Evolutionary conservation across 768 basidiomycete genomes (phyloP).

Genomic region (Pulveroboletus sp.): DNA sequence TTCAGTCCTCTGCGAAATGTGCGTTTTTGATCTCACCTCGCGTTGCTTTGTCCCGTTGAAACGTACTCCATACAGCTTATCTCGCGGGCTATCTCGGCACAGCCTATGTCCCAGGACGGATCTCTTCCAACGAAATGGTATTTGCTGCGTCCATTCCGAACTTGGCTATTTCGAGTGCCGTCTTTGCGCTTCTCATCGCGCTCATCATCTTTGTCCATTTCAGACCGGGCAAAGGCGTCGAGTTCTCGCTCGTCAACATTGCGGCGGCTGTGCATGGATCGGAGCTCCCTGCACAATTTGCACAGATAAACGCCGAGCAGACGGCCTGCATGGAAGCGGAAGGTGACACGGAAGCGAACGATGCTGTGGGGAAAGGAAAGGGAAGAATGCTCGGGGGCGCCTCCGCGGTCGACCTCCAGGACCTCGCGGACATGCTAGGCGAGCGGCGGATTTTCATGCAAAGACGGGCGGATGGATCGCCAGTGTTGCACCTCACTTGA

Average conservation of each 20-base stretch:
- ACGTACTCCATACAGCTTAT: slow-evolving; percentile 7
- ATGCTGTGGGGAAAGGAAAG: neutral
- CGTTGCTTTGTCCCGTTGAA: neutral
- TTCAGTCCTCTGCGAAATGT: slow-evolving; percentile 22
- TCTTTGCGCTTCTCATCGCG: slow-evolving; percentile 22
- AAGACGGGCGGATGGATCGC: slow-evolving; percentile 17
- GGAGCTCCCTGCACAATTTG: slow-evolving; percentile 22
- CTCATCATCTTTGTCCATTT: slow-evolving; percentile 24
- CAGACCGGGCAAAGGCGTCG: slow-evolving; percentile 16
- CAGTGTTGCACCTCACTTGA: slow-evolving; percentile 17
- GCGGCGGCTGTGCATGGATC: slow-evolving; percentile 22
- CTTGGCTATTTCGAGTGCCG: slow-evolving; percentile 20
- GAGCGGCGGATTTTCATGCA: slow-evolving; percentile 13
- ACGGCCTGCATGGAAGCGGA: too few relatives aligned
- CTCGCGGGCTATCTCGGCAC: slow-evolving; percentile 22
- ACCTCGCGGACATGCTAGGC: slow-evolving; percentile 7
- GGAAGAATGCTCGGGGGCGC: neutral
- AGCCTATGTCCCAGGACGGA: slow-evolving; percentile 28
- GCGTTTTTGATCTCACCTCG: neutral
- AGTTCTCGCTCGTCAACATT: slow-evolving; percentile 24
- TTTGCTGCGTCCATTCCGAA: slow-evolving; percentile 28
- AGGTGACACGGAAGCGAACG: neutral
- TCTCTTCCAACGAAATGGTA: slow-evolving; percentile 18
- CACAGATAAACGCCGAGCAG: neutral
- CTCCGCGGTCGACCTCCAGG: neutral